A percentile compares a stretch with the other conserved stretches of the same genome.
These are phyloP conservation scores for Fusarium sp. DNA, from an alignment of 2,329 filamentous ascomycete genomes.

Conservation along the genomic window DNA sequence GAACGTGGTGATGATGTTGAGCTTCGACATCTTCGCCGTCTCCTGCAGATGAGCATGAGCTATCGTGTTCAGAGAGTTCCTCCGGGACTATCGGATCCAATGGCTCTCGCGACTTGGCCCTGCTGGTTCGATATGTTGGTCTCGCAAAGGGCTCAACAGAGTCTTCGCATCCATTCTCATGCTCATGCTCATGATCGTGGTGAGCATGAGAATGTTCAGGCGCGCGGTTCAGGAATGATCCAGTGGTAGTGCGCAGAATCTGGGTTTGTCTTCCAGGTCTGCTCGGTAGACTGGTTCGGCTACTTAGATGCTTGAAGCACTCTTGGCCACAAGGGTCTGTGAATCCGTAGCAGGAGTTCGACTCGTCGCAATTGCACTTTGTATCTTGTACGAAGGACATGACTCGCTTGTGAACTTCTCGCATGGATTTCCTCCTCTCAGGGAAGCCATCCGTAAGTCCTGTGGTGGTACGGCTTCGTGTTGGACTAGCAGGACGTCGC, in stretches of 20 bases:
- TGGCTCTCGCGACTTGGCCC: slow-evolving; percentile 53
- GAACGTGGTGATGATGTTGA: slow-evolving; percentile 91
- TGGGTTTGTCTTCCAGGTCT: slow-evolving; percentile 47
- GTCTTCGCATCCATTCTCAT: slow-evolving; percentile 37
- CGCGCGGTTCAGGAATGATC: slow-evolving; percentile 45
- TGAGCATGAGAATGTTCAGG: slow-evolving; percentile 43
- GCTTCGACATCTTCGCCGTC: slow-evolving; percentile 59
- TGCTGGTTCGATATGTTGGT: slow-evolving; percentile 49
- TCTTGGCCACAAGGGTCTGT: slow-evolving; percentile 73
- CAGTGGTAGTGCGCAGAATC: slow-evolving; percentile 55
- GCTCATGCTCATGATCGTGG: slow-evolving; percentile 36
- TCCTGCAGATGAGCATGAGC: slow-evolving; percentile 43
- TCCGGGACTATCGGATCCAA: slow-evolving; percentile 42
- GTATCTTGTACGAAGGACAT: slow-evolving; percentile 73
- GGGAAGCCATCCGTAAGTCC: slow-evolving; percentile 44
- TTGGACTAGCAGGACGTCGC: slow-evolving; percentile 40
- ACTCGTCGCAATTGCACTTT: slow-evolving; percentile 69
- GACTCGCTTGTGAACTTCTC: slow-evolving; percentile 64
- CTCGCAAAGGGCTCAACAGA: slow-evolving; percentile 43
- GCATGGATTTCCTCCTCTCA: slow-evolving; percentile 63
- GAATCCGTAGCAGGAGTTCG: slow-evolving; percentile 71
- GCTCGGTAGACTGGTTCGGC: slow-evolving; percentile 46
- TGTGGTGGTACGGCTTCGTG: slow-evolving; percentile 41
- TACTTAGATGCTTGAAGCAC: slow-evolving; percentile 68
- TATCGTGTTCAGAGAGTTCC: slow-evolving; percentile 35